A percentile compares a stretch with the other conserved stretches of the same genome.
Conservation (phyloP, 2,329 filamentous ascomycete species). For the Monilinia vaccinii-corymbosi region DNA sequence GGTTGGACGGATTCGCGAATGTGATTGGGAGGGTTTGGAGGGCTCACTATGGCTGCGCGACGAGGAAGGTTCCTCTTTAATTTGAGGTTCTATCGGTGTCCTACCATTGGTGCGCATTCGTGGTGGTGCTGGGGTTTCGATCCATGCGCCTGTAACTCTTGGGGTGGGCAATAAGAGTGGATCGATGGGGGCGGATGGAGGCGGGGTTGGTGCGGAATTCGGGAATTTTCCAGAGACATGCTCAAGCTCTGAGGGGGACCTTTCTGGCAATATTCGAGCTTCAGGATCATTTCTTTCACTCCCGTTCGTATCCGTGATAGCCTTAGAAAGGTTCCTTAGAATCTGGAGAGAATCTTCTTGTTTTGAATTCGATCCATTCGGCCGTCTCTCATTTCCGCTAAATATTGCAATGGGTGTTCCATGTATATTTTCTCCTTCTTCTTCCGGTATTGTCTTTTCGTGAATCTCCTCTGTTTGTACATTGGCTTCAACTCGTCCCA, state of each 20-base stretch:
- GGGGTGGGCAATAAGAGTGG: constrained; percentile 24
- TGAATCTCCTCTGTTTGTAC: constrained; percentile 13
- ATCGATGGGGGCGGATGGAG: constrained; percentile 13
- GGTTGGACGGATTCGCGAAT: constrained; percentile 5
- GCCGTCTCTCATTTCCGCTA: neutral
- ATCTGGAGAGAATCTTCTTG: constrained; percentile 11
- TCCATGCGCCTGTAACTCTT: constrained; percentile 26
- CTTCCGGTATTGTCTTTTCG: constrained; percentile 20
- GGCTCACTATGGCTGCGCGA: neutral
- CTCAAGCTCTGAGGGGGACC: constrained; percentile 22
- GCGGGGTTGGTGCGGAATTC: constrained; percentile 15
- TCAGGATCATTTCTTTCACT: constrained; percentile 14
- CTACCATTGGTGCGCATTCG: neutral
- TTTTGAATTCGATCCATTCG: neutral
- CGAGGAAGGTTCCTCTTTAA: constrained; percentile 1
- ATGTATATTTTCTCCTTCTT: constrained; percentile 17
- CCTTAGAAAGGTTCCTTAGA: constrained; percentile 8
- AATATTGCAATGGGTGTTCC: constrained; percentile 21
- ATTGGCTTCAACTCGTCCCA: neutral
- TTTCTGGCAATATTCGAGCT: constrained; percentile 23
- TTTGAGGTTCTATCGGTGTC: neutral
- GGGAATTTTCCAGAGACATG: constrained; percentile 22
- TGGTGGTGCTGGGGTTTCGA: constrained; percentile 29
- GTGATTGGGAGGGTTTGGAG: neutral
- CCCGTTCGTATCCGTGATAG: neutral